Base-by-base conservation (phyloP, 2,329 filamentous ascomycete species). In the Penicillium oxalicum region DNA sequence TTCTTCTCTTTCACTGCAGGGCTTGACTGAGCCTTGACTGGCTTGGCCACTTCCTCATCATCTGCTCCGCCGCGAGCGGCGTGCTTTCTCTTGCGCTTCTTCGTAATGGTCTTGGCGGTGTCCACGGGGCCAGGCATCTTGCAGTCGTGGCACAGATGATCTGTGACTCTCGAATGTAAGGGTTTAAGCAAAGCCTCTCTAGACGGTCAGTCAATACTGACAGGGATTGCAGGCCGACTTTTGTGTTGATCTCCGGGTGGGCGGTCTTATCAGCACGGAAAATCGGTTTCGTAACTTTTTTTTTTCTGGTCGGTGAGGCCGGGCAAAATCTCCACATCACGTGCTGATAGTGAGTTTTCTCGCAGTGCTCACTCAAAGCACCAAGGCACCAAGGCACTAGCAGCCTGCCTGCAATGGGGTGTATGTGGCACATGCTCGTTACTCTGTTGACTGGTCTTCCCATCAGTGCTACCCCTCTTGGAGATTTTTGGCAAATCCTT, bases 11-110 rank as follows among this genome's bases (percentile, higher is more conserved):
- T 54, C 34, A 56, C 40, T 28, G 45, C 45, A 32, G 55, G 41
- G 52, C 52, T 59, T 34, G 60, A 49, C 41, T 60, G 55, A 29
- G 58, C 50, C 40, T 59, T 52, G 26, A 60, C 55, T 13, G 61
- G 56, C 50, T 60, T 58, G 40, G 63, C 58, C 34, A 49, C 53
- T 50, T 56, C 60, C 45, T 58, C 62, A 27, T 62, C 55, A 33
- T 61, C 58, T 44, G 57, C 50, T 44, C 50, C 52, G 46, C 53
- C 43, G 50, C 60, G 59, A 40, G 56, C 57, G 50, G 52, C 58
- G 49, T 73, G 70, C 64, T 70, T 73, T 66, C 70, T 72, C 66
- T 74, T 74, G 45, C 70, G 65, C 59, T 73, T 74, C 57, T 73
- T 73, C 39, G 65, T 60, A 42, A 64, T 61, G 40, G 67, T 66